These are phyloP conservation scores for Schizonepeta tenuifolia DNA, from an alignment of 257 asterid genomes.

Conservation along the genomic window DNA sequence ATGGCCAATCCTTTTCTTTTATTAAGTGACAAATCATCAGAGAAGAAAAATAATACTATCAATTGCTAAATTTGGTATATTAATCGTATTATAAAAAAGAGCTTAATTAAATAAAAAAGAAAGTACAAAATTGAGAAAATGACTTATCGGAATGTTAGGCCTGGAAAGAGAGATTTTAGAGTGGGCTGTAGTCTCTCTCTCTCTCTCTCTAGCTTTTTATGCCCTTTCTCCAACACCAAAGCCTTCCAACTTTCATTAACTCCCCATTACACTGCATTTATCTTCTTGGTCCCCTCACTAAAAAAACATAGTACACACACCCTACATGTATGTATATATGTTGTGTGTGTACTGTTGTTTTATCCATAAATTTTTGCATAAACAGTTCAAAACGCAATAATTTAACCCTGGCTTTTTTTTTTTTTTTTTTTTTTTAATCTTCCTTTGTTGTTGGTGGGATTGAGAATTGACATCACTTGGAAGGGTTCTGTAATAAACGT, in stretches of 20 bases:
- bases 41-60: neutral
- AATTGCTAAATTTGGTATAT: neutral
- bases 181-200: conserved; percentile 44
- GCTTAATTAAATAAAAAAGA: conserved; percentile 8
- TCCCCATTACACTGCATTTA: conserved; percentile 44
- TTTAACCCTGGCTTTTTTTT: conserved; percentile 1
- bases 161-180: conserved; percentile 41
- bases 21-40: neutral
- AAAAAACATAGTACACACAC: conserved; percentile 24
- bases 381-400: conserved; percentile 1
- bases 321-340: neutral
- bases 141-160: conserved; percentile 56
- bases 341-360: conserved; percentile 19
- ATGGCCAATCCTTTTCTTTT: neutral
- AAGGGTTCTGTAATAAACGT: conserved; percentile 20
- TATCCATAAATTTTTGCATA: neutral
- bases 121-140: conserved; percentile 48
- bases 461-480: conserved; percentile 36
- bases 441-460: conserved; percentile 7
- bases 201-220: conserved; percentile 27
- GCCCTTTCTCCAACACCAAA: conserved; percentile 42
- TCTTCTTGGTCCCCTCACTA: conserved; percentile 48
- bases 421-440: too few species aligned
- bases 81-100: conserved; percentile 11
- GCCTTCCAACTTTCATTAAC: conserved; percentile 47